These are phyloP conservation scores for Crithidia sp. DNA, from an alignment of 208 protist genomes.

Conservation along the genomic window DNA sequence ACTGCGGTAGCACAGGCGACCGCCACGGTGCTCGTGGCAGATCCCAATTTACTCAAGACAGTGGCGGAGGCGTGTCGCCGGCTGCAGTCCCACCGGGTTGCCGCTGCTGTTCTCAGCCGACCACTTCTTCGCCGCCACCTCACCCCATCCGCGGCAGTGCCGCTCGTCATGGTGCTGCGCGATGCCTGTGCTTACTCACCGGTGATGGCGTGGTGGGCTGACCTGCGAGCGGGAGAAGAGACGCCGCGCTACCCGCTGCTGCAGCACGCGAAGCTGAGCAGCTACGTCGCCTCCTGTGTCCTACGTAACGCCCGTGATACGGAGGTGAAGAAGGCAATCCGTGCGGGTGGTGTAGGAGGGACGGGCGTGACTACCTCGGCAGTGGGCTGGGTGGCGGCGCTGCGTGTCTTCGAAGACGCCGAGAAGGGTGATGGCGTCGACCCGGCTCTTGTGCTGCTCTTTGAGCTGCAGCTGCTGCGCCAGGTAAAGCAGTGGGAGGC, in stretches of 20 bases:
- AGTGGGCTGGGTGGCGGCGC: constrained; percentile 22
- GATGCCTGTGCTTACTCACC: constrained; percentile 8
- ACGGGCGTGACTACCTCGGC: not conserved
- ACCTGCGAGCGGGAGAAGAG: constrained; percentile 5
- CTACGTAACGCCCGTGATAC: constrained; percentile 10
- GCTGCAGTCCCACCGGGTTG: constrained; percentile 14
- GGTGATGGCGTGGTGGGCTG: constrained; percentile 29
- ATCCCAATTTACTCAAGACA: constrained; percentile 23
- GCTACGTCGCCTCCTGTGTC: constrained; percentile 63
- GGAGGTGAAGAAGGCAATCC: not conserved
- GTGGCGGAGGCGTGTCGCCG: constrained; percentile 21
- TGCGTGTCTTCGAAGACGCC: constrained; percentile 38
- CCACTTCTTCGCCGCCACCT: constrained; percentile 7
- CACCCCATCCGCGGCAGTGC: constrained; percentile 32
- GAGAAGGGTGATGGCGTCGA: constrained; percentile 10
- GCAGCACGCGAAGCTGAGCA: constrained; percentile 58
- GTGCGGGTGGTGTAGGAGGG: not conserved
- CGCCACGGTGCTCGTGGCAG: constrained; percentile 9
- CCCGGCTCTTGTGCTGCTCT: constrained; percentile 47
- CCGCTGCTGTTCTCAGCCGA: constrained; percentile 6
- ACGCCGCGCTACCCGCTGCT: constrained; percentile 29
- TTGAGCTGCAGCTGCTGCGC: constrained; percentile 49
- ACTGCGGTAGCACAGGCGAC: constrained; percentile 12
- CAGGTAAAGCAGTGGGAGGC: constrained; percentile 30
- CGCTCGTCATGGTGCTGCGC: constrained; percentile 34